phyloP scores from a whole-genome alignment of 1,284 basidiomycete genomes.

The Rhodotorula sp. region DNA sequence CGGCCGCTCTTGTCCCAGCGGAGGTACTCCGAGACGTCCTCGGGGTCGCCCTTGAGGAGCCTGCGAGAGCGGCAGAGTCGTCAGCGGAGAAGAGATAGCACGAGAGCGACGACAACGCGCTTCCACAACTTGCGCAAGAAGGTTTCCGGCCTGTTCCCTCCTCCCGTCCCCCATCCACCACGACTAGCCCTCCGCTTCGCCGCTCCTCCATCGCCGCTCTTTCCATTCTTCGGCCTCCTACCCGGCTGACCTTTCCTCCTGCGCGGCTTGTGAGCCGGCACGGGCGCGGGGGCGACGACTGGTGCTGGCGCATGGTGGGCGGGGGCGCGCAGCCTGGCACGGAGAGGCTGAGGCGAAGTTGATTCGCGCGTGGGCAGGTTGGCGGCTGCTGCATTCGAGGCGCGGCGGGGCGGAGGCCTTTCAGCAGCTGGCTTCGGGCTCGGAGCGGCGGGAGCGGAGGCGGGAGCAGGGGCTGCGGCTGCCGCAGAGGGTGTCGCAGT shows the following conservation, averaged over 20 bases:
- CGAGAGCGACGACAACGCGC: background rate
- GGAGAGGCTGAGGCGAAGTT: too few relatives aligned
- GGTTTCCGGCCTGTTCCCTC: conserved; percentile 21
- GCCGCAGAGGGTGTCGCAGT: too few relatives aligned
- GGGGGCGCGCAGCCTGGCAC: too few relatives aligned
- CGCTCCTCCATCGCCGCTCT: background rate
- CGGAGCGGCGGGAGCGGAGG: too few relatives aligned
- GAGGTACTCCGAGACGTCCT: conserved; percentile 14
- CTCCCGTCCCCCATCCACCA: conserved; percentile 24
- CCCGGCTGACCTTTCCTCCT: conserved; percentile 2
- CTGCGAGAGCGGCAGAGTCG: background rate
- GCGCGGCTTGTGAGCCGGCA: too few relatives aligned
- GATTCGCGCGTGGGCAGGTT: too few relatives aligned
- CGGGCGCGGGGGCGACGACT: too few relatives aligned
- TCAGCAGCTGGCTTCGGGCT: too few relatives aligned
- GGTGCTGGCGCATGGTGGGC: too few relatives aligned
- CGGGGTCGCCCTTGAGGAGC: conserved; percentile 17
- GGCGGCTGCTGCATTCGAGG: too few relatives aligned
- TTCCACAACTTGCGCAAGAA: conserved; percentile 32
- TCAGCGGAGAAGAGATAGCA: background rate
- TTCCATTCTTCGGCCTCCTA: background rate
- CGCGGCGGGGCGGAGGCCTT: too few relatives aligned
- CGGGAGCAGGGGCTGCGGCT: background rate
- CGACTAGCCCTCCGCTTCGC: conserved; percentile 1
- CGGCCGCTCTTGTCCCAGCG: conserved; percentile 25